Evolutionary conservation across 345 rosid genomes (phyloP), one percentile per base, ranked within the genome.

Genomic region (Citrus cavaleriei): DNA sequence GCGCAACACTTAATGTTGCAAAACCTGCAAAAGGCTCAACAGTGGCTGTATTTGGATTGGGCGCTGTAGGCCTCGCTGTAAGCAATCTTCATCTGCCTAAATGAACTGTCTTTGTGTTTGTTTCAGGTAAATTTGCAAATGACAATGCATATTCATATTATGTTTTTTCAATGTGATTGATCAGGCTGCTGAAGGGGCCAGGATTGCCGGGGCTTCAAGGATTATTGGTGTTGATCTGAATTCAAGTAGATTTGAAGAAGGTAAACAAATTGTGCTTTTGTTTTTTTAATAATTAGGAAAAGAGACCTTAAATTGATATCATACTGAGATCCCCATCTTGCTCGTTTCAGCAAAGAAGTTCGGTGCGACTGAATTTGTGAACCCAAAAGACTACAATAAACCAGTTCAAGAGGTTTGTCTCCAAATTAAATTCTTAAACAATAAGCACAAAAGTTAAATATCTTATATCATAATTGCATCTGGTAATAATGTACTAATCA

Each of bases 21-120:
- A 87, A 85, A 58, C 85, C 82, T 5, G 10, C 55, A 9, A 79
- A 72, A 19, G 90, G 88, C 22, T 79, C 84, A 30, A n/a, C 84
- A 0, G 88, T 87, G 9, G 90, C 90, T 22, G 65, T 85, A 16
- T 87, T 87, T 70, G 85, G 90, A 59, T 63, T 85, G 34, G 87
- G 86, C 34, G 86, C 90, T 55, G 85, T 85, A 4, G 86, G 90
- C 37, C 88, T 83, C 72, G 85, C 88, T 37, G 87, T 85, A 62
- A 79, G 87, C 57, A 54, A 66, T 42, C 65, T 38, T 24, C 32
- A 2, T 57, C 49, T 1, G 51, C 51, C 51, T 46, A 12, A 46
- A 46, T 46, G 18, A 46, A 13, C 18, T 3, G 51, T 66, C n/a
- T 37, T 22, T 21, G 51, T 37, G 71, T 18, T 63, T 27, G 5